Percentiles rank a stretch among this genome's conserved stretches.
These are phyloP conservation scores for Adiantum capillusveneris DNA, from an alignment of 75 land plant genomes.

Conservation along the genomic window DNA sequence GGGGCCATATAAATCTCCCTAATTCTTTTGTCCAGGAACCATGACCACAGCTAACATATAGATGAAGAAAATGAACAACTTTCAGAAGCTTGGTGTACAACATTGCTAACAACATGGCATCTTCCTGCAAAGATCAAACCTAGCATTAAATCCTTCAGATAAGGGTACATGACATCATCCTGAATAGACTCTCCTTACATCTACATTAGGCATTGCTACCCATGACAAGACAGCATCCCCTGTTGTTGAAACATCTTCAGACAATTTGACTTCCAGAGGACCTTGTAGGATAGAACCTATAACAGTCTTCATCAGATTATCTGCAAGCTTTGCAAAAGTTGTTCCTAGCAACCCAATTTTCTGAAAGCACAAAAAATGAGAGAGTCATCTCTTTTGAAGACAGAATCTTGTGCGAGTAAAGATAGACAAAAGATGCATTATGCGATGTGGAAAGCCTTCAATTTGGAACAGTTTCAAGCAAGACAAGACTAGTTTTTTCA, in stretches of 20 bases:
- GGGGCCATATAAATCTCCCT: conserved; percentile 80
- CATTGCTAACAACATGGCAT: too few species aligned
- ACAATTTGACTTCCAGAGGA: conserved; percentile 4
- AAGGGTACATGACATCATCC: too few species aligned
- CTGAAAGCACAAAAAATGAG: conserved; percentile 7
- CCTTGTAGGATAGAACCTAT: conserved; percentile 12
- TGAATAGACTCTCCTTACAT: background rate
- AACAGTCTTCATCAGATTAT: conserved; percentile 14
- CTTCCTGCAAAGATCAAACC: too few species aligned
- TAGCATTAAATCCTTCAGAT: too few species aligned
- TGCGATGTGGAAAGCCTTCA: too few species aligned
- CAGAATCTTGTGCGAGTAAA: too few species aligned
- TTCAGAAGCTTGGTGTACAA: conserved; percentile 49
- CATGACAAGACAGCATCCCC: background rate
- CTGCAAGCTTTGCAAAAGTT: conserved; percentile 23
- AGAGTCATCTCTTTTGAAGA: too few species aligned
- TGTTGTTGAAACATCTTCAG: background rate
- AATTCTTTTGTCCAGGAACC: conserved; percentile 53
- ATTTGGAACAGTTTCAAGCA: too few species aligned
- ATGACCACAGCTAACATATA: conserved; percentile 42
- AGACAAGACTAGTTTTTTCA: too few species aligned
- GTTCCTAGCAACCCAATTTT: conserved; percentile 16
- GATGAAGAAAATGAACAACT: conserved; percentile 51
- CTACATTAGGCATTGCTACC: background rate
- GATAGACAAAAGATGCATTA: too few species aligned